Base-by-base conservation (phyloP, 495 filamentous ascomycete genomes). In the Ramalina intermedia region DNA sequence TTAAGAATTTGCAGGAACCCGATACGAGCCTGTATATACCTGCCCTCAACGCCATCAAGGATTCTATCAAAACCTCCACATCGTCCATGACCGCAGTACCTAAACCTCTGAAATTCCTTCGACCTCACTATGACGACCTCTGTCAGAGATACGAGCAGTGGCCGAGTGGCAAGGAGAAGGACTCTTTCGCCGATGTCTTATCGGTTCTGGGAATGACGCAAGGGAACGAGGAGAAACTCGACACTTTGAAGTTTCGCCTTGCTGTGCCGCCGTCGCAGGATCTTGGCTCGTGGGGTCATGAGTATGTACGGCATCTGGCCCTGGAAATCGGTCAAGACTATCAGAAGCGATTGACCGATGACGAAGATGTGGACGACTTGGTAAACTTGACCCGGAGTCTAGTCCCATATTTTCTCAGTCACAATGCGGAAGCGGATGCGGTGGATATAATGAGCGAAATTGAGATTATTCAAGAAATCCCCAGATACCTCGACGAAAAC, bases 151-250 rank as follows among this genome's bases (percentile, higher is more conserved):
- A 95, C 70, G 89, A 95, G 39, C 70, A 81, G 57, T 99, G 91
- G 91, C 72, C 80, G 18, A 72, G 74, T 17, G 83, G 87, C 42
- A 76, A 88, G 23, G 74, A 91, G 65, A 94, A 93, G 78, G 81
- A 81, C 56, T 85, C 85, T 7, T 69, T 99, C 50, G 93, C 91
- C 37, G 93, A 99, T 70, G 89, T 91, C 58, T 71, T 99, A 14
- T 96, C 91, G 6, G 90, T 99, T 18, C 83, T 99, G 47, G 91
- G 91, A 53, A 99, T 99, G 91, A 99, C 93, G 37, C 95, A 89
- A 65, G 91, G 90, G 46, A 91, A 96, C 56, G 93, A 96, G 65
- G 84, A 93, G 59, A 83, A 89, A 61, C 75, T 91, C 57, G 93
- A 96, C 64, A 93, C 90, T 35, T 75, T 99, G 52, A 96, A 93